Base-by-base conservation (phyloP, 208 protist species). In the Paratrypanosoma confusum region DNA sequence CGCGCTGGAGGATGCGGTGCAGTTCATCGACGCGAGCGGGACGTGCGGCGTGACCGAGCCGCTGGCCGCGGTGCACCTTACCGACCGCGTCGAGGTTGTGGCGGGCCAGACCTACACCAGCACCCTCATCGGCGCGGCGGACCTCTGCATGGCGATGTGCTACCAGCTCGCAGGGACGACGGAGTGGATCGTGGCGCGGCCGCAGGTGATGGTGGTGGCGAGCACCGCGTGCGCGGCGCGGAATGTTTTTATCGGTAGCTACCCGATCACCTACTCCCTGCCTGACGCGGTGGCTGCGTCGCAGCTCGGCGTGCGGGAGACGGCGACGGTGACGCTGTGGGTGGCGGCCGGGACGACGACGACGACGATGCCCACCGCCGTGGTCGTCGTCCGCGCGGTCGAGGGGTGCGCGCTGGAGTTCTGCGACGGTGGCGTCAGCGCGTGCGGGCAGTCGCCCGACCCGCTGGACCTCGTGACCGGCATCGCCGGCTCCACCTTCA, bases 121-220 rank as follows among this genome's bases (percentile, higher is more conserved):
- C 58, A 61, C 59, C 37, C 43, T 84, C 14, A 59, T 93, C 22
- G 80, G 80, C 10, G 17, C 33, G 0, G 71, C 65, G 1, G 62
- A 65, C 14, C 49, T 71, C 25, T 93, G 85, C 55, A 39, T 85
- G 16, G 48, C 50, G 26, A 43, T 87, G 31, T 93, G 85, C 50
- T 90, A 93, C 62, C 62, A 50, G 13, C 45, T 81, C 8, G 6
- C 42, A 10, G 52, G 57, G 21, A 62, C 40, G 11, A 40, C 35
- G 14, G 33, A 32, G 21, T 93, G 77, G 76, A 53, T 80, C 3
- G 54, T 82, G 3, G 62, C 72, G 7, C 55, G 62, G 1, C 45
- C 65, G 24, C 16, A 49, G 35, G 28, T 45, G 11, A 18, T 53
- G 17, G 23, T 21, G 34, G 14, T 57, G 20, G 28, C 45, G 4